A percentile compares a stretch with the other conserved stretches of the same genome.
Conservation (phyloP, 176 grass and related monocot species). For the Zoysia japonica region DNA sequence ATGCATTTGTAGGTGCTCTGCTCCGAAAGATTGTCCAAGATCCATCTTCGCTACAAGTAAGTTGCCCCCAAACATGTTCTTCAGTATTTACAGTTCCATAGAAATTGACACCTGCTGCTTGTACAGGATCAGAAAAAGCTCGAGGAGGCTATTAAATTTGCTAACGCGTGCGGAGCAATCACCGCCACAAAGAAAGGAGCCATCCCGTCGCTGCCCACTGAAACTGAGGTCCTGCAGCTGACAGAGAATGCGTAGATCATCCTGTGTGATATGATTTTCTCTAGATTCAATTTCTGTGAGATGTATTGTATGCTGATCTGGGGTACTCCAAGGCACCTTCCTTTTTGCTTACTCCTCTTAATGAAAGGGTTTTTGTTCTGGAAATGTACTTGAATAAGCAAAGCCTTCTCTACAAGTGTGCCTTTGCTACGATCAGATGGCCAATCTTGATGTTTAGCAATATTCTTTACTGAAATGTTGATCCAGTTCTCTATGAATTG, state of each 20-base stretch:
- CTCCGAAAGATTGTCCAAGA: conserved; percentile 67
- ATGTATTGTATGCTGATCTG: conserved; percentile 57
- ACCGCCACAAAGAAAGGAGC: conserved; percentile 88
- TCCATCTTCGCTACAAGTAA: conserved; percentile 73
- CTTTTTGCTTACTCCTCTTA: conserved; percentile 14
- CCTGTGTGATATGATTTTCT: conserved; percentile 8
- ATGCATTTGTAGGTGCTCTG: conserved; percentile 83
- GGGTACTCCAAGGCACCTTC: conserved; percentile 27
- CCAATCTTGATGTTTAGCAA: conserved; percentile 26
- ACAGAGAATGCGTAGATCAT: conserved; percentile 53
- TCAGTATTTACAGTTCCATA: background rate
- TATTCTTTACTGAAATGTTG: background rate
- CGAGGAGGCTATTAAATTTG: conserved; percentile 59
- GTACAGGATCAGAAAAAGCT: conserved; percentile 82
- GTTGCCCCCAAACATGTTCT: background rate
- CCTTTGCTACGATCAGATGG: conserved; percentile 28
- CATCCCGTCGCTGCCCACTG: conserved; percentile 72
- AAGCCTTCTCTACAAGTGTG: conserved; percentile 20
- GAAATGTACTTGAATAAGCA: conserved; percentile 51
- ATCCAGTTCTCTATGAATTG: background rate
- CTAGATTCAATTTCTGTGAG: conserved; percentile 34
- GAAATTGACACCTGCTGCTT: conserved; percentile 15
- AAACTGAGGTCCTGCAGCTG: conserved; percentile 55
- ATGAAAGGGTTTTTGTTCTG: conserved; percentile 42
- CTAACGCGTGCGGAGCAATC: conserved; percentile 82